Percentiles rank a stretch among this genome's conserved stretches.
These are phyloP conservation scores for Aechmea fasciata DNA, from an alignment of 176 grass and related monocot genomes.

Conservation along the genomic window DNA sequence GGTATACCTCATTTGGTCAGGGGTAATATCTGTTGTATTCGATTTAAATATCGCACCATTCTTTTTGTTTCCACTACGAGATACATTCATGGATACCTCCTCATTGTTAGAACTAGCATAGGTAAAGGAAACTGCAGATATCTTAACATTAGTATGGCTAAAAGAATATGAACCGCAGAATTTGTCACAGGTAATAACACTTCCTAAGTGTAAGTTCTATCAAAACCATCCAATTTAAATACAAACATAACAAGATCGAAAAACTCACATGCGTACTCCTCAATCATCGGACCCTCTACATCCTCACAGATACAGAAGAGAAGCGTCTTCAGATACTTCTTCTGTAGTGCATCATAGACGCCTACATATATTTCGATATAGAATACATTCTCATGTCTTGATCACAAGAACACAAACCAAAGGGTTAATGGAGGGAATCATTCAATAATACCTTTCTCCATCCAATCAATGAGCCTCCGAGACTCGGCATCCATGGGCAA, in stretches of 20 bases:
- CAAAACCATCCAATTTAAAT: not conserved
- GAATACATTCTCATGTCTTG: slow-evolving; percentile 12
- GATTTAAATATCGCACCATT: slow-evolving; percentile 56
- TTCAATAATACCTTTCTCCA: slow-evolving; percentile 73
- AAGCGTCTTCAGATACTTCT: slow-evolving; percentile 98
- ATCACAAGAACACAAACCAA: slow-evolving; percentile 21
- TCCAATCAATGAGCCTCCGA: slow-evolving; percentile 91
- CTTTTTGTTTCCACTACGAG: slow-evolving; percentile 74
- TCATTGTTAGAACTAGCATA: slow-evolving; percentile 54
- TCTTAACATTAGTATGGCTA: too few species aligned
- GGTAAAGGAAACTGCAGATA: slow-evolving; percentile 69
- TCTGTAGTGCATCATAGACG: slow-evolving; percentile 93
- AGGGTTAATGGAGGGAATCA: slow-evolving; percentile 14
- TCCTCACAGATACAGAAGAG: slow-evolving; percentile 90
- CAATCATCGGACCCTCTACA: slow-evolving; percentile 79
- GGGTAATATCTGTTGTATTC: slow-evolving; percentile 65
- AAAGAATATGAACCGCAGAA: not conserved
- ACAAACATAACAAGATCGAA: slow-evolving; percentile 4
- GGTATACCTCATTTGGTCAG: slow-evolving; percentile 90
- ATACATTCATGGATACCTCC: slow-evolving; percentile 90
- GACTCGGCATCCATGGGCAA: slow-evolving; percentile 96
- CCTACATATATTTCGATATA: slow-evolving; percentile 25
- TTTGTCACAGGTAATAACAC: slow-evolving; percentile 1
- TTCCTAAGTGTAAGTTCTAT: slow-evolving; percentile 13
- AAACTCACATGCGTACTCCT: slow-evolving; percentile 84